Evolutionary conservation across 306 rosid genomes (phyloP), one percentile per base, ranked within the genome.

Genomic region (Rubus parviflorus): DNA sequence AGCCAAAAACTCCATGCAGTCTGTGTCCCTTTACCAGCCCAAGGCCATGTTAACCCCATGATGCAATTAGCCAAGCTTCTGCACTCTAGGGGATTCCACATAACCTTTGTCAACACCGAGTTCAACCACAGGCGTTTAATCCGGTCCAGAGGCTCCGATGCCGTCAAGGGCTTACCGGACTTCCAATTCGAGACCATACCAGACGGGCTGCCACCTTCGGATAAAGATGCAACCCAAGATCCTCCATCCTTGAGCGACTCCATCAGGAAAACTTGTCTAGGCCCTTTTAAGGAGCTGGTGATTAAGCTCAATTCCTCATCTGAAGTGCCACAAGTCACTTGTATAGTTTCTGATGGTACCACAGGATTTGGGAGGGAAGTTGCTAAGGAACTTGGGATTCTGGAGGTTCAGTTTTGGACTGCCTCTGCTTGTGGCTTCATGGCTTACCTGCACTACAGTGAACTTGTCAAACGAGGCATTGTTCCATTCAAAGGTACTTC

Each of bases 381-480:
- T 41, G 79, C 48, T 0, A 23, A 20, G 46, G 85, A 82, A 17
- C 70, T 82, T 1, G 79, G 79, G 42, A 77, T 82, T 63, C 72
- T 41, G 0, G 68, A 57, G 68, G 79, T 77, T 25, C 79, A 48
- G 22, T 58, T 82, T 42, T 82, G 85, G 85, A 73, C 85, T 25
- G 80, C 85, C 35, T 82, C 82, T 19, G 80, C 82, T 78, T 82
- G 82, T 78, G 56, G 82, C 62, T 74, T 82, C 71, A 58, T 78
- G 76, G 85, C 41, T 40, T 68, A 68, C 71, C 20, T 74, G 7
- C 65, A 73, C 8, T 82, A 0, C 58, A 13, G 38, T 37, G 80
- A 77, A 52, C 77, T 82, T 12, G 23, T 77, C 57, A 60, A 58
- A 14, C 72, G 82, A 68, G 79, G 77, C 72, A 77, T 68, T 16